Percentiles rank a stretch among this genome's conserved stretches.
Conservation (phyloP, 768 basidiomycete species). For the Termitomyces sp. region DNA sequence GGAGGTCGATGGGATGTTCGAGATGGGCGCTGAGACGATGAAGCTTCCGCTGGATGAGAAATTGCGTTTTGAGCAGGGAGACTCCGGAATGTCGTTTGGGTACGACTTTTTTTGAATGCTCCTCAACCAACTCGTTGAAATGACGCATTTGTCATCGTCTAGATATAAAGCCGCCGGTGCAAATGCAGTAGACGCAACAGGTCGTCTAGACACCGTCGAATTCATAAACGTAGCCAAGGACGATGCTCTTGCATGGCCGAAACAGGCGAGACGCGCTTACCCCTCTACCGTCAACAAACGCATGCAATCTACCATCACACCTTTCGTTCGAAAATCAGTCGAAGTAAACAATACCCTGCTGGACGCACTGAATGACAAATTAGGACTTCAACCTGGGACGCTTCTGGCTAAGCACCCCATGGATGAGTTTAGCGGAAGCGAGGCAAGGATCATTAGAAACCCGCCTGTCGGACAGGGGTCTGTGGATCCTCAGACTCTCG, state of each 20-base stretch:
- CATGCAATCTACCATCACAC: constrained; percentile 47
- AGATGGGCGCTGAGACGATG: constrained; percentile 52
- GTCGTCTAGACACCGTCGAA: constrained; percentile 53
- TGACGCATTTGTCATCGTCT: neutral
- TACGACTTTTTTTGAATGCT: constrained; percentile 13
- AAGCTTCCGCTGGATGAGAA: constrained; percentile 52
- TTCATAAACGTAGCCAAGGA: constrained; percentile 70
- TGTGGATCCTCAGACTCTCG: constrained; percentile 32
- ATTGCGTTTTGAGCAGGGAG: constrained; percentile 55
- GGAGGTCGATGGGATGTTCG: constrained; percentile 49
- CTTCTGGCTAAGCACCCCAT: constrained; percentile 39
- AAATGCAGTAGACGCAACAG: constrained; percentile 58
- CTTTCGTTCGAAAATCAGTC: constrained; percentile 57
- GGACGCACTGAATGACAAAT: constrained; percentile 51
- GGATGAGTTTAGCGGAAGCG: constrained; percentile 51
- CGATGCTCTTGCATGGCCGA: constrained; percentile 60
- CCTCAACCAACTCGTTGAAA: neutral
- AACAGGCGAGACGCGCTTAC: constrained; percentile 50
- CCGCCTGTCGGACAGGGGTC: constrained; percentile 34
- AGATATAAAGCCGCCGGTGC: constrained; percentile 64
- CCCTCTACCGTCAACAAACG: constrained; percentile 36
- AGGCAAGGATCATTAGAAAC: constrained; percentile 51
- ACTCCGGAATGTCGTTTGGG: constrained; percentile 39
- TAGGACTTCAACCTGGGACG: constrained; percentile 49
- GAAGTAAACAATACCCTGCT: constrained; percentile 52